Conservation (phyloP, 306 rosid genomes). For the Trifolium fragiferum region DNA sequence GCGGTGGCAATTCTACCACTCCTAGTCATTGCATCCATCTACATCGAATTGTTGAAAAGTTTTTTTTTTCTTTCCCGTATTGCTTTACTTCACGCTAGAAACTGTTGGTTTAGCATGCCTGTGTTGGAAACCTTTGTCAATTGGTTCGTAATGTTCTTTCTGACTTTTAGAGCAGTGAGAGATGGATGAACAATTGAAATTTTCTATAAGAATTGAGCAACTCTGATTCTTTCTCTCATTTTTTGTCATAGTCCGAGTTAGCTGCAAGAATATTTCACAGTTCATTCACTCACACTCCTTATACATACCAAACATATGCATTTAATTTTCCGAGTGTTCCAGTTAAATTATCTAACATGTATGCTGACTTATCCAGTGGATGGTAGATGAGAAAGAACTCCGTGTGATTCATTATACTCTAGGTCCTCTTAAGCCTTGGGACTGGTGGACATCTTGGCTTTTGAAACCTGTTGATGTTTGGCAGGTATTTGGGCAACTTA, state of each 20-base stretch:
- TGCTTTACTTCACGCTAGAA: constrained; percentile 33
- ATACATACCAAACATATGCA: constrained; percentile 29
- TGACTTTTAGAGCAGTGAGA: constrained; percentile 21
- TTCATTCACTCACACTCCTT: constrained; percentile 5
- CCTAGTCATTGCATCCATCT: too few species aligned
- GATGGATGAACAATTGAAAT: constrained; percentile 31
- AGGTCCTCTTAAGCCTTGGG: constrained; percentile 99
- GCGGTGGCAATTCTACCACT: too few species aligned
- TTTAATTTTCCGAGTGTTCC: constrained; percentile 26
- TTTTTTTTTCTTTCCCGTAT: too few species aligned
- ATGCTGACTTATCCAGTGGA: constrained; percentile 68
- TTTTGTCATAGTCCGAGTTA: not conserved
- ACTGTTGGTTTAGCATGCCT: not conserved
- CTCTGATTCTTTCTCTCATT: not conserved
- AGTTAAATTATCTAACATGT: constrained; percentile 38
- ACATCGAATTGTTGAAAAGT: too few species aligned
- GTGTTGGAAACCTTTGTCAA: constrained; percentile 21
- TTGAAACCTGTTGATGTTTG: constrained; percentile 97
- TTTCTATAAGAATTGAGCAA: constrained; percentile 25
- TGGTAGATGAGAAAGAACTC: constrained; percentile 82
- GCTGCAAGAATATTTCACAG: constrained; percentile 28
- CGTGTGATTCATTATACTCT: constrained; percentile 86
- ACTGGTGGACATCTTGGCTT: constrained; percentile 99
- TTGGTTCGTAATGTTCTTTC: constrained; percentile 1
- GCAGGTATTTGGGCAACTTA: constrained; percentile 70